Evolutionary conservation across 805 yeast species (phyloP), one percentile per base, ranked within the genome.

Genomic region (Saturnispora bothae): DNA sequence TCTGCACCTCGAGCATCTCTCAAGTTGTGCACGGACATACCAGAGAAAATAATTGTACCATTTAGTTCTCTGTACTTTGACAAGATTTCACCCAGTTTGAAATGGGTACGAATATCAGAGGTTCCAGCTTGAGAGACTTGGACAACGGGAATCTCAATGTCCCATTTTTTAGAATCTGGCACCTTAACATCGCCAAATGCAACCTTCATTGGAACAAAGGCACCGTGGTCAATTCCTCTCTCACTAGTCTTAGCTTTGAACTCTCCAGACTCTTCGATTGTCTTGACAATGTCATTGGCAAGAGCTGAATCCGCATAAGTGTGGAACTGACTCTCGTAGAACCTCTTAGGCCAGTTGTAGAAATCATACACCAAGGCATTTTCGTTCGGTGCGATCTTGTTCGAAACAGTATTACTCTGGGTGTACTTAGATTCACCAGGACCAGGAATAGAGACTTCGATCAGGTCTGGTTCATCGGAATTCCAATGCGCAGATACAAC

Each of bases 201-300:
- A 19, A 78, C 81, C 50, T 79, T 75, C 43, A 78, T 65, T 1
- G 89, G 89, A 5, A 79, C 86, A 85, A 89, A 83, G 7, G 67
- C 78, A 5, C 94, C 94, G 58, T 83, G 94, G 52, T 83, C 94
- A 18, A 83, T 56, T 6, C 92, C 92, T 40, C 92, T 61, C n/a
- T 59, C 52, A 0, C 69, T 63, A 8, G 71, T 42, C 20, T 58
- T 56, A 0, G 76, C 57, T 3, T 59, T 47, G 15, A 48, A 48
- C 34, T 78, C 60, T 0, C 78, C 79, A 18, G 55, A 44, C 5
- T 51, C 46, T 10, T 48, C 46, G 17, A 81, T 57, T 2, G 64
- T 53, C 2, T 60, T 48, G 20, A 62, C 59, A 17, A 82, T 59
- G 36, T 64, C 58, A 16, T 62, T 38, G 0, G 83, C 72, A 4